phyloP scores from a whole-genome alignment of 169 alveolate species.

The Plasmodium berghei region DNA sequence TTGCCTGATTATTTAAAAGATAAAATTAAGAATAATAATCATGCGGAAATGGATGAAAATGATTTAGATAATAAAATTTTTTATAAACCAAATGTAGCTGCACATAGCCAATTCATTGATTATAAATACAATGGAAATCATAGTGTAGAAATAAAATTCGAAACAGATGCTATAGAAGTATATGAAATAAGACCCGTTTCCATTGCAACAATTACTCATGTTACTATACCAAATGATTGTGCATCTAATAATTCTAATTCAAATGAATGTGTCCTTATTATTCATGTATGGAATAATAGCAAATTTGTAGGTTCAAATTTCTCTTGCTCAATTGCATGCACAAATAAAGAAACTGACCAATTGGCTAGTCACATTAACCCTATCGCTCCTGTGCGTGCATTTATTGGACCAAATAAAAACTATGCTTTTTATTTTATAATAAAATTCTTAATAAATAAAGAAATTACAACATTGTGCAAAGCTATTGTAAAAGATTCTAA shows the following conservation, averaged over 20 bases:
- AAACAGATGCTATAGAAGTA: conserved; percentile 61
- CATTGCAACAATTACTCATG: conserved; percentile 64
- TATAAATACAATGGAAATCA: conserved; percentile 76
- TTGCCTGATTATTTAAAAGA: conserved; percentile 63
- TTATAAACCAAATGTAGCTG: conserved; percentile 40
- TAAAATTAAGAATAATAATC: neutral
- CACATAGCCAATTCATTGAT: conserved; percentile 69
- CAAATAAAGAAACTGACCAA: conserved; percentile 34
- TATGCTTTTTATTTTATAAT: conserved; percentile 68
- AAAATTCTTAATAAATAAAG: conserved; percentile 40
- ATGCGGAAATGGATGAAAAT: conserved; percentile 16
- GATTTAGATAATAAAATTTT: conserved; percentile 66
- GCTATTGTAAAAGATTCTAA: conserved; percentile 52
- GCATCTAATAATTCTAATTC: conserved; percentile 33
- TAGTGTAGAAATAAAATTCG: conserved; percentile 57
- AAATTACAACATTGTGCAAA: conserved; percentile 42
- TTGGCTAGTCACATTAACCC: conserved; percentile 61
- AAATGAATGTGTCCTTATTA: conserved; percentile 42
- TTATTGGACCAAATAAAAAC: conserved; percentile 68
- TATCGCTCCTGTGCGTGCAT: conserved; percentile 42
- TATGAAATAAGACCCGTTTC: conserved; percentile 71
- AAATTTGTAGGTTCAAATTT: conserved; percentile 37
- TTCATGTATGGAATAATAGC: conserved; percentile 67
- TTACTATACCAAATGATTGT: conserved; percentile 56
- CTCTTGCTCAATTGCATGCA: conserved; percentile 43